Conservation (phyloP, 305 asterid genomes). For the Salvia sclarea region DNA sequence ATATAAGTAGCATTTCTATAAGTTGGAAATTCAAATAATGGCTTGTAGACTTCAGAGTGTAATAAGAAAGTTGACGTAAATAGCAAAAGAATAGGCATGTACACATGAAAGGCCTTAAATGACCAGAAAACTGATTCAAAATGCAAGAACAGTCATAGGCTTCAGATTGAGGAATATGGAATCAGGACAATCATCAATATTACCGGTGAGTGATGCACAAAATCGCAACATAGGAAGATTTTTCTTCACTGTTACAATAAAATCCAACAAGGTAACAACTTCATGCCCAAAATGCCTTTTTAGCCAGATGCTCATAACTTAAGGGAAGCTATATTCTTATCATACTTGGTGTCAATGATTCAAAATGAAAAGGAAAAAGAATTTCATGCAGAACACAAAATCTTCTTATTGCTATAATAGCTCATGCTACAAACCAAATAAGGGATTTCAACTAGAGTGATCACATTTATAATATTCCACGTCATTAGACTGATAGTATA, state of each 20-base stretch:
- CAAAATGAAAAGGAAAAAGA: neutral
- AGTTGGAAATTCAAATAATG: conserved; percentile 4
- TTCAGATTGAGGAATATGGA: neutral
- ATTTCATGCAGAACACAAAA: neutral
- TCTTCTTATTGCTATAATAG: conserved; percentile 4
- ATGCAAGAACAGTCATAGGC: conserved; percentile 6
- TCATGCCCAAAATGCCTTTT: too few relatives aligned
- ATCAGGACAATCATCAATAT: too few relatives aligned
- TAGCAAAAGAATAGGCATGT: neutral
- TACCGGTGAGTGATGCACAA: too few relatives aligned
- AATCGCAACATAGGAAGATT: too few relatives aligned
- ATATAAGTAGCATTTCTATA: neutral
- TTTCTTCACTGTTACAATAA: too few relatives aligned
- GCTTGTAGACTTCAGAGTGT: neutral
- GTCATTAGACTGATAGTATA: neutral
- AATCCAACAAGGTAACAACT: too few relatives aligned
- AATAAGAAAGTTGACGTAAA: neutral
- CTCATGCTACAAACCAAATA: neutral
- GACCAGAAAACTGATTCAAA: conserved; percentile 5
- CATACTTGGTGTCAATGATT: too few relatives aligned
- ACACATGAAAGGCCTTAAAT: neutral
- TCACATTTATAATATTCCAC: conserved; percentile 8
- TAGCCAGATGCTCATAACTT: too few relatives aligned
- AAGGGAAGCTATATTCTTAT: too few relatives aligned
- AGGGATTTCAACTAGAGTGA: neutral